Conservation (phyloP, 2,329 filamentous ascomycete species). For the Phialemoniopsis sp. region DNA sequence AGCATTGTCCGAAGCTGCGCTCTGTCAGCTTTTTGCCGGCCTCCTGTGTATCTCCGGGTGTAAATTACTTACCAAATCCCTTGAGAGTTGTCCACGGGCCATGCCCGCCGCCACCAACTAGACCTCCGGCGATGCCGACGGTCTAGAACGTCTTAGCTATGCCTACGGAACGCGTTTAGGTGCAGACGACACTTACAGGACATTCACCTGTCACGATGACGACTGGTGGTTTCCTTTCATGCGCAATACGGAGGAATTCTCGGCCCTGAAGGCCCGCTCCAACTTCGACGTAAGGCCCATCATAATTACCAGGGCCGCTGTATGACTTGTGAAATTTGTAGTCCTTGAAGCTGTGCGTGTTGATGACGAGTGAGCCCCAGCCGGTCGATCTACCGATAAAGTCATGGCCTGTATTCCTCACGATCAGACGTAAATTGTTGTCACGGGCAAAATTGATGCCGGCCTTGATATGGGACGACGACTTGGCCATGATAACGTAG, state of each 20-base stretch:
- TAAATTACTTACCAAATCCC: constrained; percentile 28
- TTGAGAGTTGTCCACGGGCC: constrained; percentile 36
- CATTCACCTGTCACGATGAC: constrained; percentile 50
- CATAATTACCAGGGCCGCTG: constrained; percentile 29
- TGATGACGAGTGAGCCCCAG: constrained; percentile 51
- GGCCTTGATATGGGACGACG: constrained; percentile 17
- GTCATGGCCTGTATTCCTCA: constrained; percentile 51
- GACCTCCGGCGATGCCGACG: constrained; percentile 58
- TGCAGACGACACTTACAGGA: constrained; percentile 24
- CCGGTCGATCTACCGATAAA: constrained; percentile 58
- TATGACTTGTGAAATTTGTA: constrained; percentile 32
- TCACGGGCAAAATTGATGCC: constrained; percentile 34
- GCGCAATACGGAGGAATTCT: constrained; percentile 36
- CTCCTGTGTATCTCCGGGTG: too few relatives aligned
- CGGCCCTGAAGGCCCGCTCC: constrained; percentile 46
- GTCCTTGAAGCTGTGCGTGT: constrained; percentile 51
- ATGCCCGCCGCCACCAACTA: constrained; percentile 56
- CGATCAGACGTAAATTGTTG: constrained; percentile 46
- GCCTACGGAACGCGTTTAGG: background rate
- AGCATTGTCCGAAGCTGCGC: constrained; percentile 40
- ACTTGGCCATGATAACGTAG: constrained; percentile 18
- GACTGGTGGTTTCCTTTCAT: constrained; percentile 29
- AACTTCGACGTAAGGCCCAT: constrained; percentile 42
- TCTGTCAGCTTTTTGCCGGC: constrained; percentile 33
- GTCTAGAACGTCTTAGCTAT: constrained; percentile 23